Conservation (phyloP, 2,329 filamentous ascomycete genomes). For the Hyphodiscus sp. region DNA sequence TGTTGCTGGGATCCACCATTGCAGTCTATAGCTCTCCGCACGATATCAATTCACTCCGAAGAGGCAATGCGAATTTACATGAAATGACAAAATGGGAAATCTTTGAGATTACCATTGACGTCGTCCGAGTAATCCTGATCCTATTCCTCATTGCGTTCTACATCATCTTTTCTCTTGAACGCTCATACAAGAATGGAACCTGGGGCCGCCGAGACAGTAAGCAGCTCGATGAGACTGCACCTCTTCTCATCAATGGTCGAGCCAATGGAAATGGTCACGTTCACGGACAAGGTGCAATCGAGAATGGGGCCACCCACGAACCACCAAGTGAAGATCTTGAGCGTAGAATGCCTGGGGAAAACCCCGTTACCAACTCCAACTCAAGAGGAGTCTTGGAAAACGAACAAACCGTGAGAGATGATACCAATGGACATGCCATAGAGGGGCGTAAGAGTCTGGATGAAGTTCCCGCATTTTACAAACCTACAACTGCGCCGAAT, state of each 20-base stretch:
- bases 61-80: conserved; percentile 33
- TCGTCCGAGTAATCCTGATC: conserved; percentile 63
- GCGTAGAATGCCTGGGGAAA: no score
- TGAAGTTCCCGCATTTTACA: conserved; percentile 76
- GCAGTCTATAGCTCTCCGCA: conserved; percentile 61
- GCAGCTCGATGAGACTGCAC: conserved; percentile 48
- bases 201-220: conserved; percentile 3
- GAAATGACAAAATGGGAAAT: conserved; percentile 49
- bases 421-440: conserved; percentile 37
- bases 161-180: conserved; percentile 40
- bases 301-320: conserved; percentile 4
- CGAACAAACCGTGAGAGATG: conserved; percentile 24
- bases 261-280: conserved; percentile 27
- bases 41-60: conserved; percentile 39
- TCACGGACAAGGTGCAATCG: conserved; percentile 35
- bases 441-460: conserved; percentile 36
- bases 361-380: not conserved
- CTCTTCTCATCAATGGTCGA: conserved; percentile 47
- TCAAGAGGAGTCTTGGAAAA: conserved; percentile 18
- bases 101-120: conserved; percentile 59
- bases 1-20: conserved; percentile 64
- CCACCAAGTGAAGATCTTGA: no score
- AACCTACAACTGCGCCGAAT: conserved; percentile 76
- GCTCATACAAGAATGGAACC: conserved; percentile 16
- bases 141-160: conserved; percentile 49